Conservation (phyloP, 176 grass and related monocot genomes). For the Echinochloa phyllopogon region DNA sequence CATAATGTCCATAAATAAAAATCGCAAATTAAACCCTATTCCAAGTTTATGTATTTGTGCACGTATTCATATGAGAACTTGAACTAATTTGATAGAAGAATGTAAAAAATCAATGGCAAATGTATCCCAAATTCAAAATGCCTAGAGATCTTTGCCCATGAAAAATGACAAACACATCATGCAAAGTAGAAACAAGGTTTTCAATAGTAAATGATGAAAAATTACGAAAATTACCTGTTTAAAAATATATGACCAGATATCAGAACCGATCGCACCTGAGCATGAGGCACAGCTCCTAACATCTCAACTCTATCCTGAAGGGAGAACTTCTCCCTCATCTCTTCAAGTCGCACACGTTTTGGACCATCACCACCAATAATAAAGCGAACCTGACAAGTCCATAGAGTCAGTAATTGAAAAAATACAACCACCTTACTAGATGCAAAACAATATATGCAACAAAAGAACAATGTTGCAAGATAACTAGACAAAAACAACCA, state of each 20-base stretch:
- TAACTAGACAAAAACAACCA: not conserved
- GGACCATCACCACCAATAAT: slow-evolving; percentile 97
- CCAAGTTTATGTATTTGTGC: not conserved
- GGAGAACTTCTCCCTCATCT: slow-evolving; percentile 97
- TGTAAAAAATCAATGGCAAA: not conserved
- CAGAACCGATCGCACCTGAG: slow-evolving; percentile 84
- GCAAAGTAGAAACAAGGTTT: not conserved
- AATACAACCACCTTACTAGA: not conserved
- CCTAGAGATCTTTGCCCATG: slow-evolving; percentile 4
- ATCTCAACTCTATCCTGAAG: slow-evolving; percentile 96
- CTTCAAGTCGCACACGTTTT: slow-evolving; percentile 91
- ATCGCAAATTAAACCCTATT: not conserved
- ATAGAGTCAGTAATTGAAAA: not conserved
- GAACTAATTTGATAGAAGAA: slow-evolving; percentile 4
- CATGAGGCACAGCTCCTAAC: slow-evolving; percentile 94
- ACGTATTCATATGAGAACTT: not conserved
- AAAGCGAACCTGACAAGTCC: slow-evolving; percentile 69
- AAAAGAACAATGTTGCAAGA: not conserved
- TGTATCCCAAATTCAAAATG: not conserved
- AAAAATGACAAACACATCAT: not conserved
- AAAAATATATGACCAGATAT: slow-evolving; percentile 96
- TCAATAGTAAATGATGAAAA: not conserved
- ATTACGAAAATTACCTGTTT: slow-evolving; percentile 65
- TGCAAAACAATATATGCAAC: slow-evolving; percentile 23
- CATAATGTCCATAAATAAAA: not conserved